These are phyloP conservation scores for Aspergillus haitiensis DNA, from an alignment of 495 filamentous ascomycete genomes.

Conservation along the genomic window DNA sequence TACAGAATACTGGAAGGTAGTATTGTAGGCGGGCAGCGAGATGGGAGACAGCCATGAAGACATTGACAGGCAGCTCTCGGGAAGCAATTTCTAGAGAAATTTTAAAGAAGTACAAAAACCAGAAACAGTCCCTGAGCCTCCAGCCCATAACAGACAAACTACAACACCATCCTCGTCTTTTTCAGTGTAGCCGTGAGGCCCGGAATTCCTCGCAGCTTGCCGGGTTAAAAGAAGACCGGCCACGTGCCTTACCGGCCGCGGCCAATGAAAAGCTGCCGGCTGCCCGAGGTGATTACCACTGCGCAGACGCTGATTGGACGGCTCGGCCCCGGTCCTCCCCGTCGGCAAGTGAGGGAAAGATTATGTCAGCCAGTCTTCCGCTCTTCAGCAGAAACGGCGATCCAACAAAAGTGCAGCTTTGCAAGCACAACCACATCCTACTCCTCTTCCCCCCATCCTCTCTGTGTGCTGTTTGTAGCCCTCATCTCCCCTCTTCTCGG, in stretches of 20 bases:
- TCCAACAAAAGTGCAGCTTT: conserved; percentile 39
- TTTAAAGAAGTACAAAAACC: neutral
- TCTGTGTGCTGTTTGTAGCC: conserved; percentile 27
- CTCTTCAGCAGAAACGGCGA: conserved; percentile 27
- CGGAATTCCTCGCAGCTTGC: conserved; percentile 21
- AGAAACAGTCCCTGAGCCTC: neutral
- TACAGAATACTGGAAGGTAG: neutral
- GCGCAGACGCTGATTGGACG: conserved; percentile 33
- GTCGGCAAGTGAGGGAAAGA: conserved; percentile 39
- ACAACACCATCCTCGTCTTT: neutral
- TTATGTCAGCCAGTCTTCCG: conserved; percentile 42
- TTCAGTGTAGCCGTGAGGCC: conserved; percentile 13
- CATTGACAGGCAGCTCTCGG: neutral
- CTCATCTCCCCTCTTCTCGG: conserved; percentile 20
- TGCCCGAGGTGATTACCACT: conserved; percentile 42
- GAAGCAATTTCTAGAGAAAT: neutral
- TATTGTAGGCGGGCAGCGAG: neutral
- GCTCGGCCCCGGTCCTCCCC: conserved; percentile 36
- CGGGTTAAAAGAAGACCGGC: conserved; percentile 33
- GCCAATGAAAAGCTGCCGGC: conserved; percentile 36
- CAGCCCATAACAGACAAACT: neutral
- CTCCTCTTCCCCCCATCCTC: conserved; percentile 28
- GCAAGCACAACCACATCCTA: conserved; percentile 30
- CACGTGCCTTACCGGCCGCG: conserved; percentile 31
- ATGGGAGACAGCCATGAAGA: neutral